phyloP scores from a whole-genome alignment of 164 flowering plant genomes.

The Cinnamomum micranthum region DNA sequence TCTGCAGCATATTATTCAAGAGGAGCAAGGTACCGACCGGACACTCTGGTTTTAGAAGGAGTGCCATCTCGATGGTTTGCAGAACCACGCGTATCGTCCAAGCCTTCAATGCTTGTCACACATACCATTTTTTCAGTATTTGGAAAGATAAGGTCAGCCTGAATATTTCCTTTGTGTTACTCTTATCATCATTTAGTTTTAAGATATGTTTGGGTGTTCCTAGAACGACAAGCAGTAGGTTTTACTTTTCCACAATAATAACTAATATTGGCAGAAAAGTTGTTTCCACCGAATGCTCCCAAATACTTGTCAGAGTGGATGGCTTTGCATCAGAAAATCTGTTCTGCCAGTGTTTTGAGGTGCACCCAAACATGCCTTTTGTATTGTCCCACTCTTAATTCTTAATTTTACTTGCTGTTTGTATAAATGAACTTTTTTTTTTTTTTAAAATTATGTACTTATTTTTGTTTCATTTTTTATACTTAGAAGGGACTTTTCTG shows the following conservation, averaged over 20 bases:
- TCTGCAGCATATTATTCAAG: conserved; percentile 48
- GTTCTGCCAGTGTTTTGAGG: background rate
- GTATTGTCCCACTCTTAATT: too few species aligned
- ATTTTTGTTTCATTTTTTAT: too few species aligned
- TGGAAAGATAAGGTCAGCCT: conserved; percentile 72
- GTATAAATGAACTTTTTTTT: too few species aligned
- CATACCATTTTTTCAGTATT: conserved; percentile 82
- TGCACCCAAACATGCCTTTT: too few species aligned
- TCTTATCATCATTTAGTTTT: background rate
- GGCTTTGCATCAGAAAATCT: background rate
- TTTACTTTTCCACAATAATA: background rate
- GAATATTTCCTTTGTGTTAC: conserved; percentile 1
- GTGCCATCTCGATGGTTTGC: conserved; percentile 94
- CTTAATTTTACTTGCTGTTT: too few species aligned
- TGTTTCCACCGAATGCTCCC: background rate
- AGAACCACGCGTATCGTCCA: conserved; percentile 85
- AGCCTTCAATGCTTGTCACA: conserved; percentile 90
- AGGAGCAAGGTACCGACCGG: conserved; percentile 57
- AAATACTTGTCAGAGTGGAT: background rate
- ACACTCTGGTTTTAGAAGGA: conserved; percentile 69
- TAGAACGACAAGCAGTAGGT: background rate
- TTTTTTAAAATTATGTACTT: too few species aligned
- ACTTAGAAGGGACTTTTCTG: too few species aligned
- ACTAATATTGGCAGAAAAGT: too few species aligned
- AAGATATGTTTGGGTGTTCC: background rate